Base-by-base conservation (phyloP, 2,329 filamentous ascomycete species). In the Chaetomiaceae sp. region DNA sequence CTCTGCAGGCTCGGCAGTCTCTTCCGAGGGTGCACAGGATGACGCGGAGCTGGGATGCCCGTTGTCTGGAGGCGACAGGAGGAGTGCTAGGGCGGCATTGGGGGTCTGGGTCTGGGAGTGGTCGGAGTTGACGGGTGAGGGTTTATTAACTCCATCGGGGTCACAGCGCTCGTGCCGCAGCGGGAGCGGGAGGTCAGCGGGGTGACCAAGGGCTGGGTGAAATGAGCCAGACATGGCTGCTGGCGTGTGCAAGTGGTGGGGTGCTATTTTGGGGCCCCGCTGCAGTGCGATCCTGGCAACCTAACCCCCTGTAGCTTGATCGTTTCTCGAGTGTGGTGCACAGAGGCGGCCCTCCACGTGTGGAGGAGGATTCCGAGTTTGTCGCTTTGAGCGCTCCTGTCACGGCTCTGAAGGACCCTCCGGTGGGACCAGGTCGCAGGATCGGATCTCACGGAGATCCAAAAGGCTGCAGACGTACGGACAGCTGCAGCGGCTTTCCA, bases 121-220 rank as follows among this genome's bases (percentile, higher is more conserved):
- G 53, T 59, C 61, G 57, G 60, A 58, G 61, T 59, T 58, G 55
- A 54, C 54, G 50, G 58, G 47, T 40, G 55, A 54, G 53, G 38
- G 40, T 20, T 58, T 61, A 59, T 61, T 62, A 64, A 62, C 57
- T 58, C 56, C 58, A 50, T 59, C 57, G 30, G 48, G 50, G 55
- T 40, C 45, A 47, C 44, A 43, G 23, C 21, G 44, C 50, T 52
- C 50, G 35, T 51, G 44, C 48, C 43, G 50, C 41, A 49, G 51
- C 42, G 45, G 48, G 38, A 52, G 52, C 44, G 60, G 46, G 30
- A 55, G 50, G 50, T 53, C 52, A 31, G 57, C 55, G 45, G 50
- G 55, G 53, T 51, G 44, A 49, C 69, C 72, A 65, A 79, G 70
- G 56, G 67, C 68, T 62, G 75, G 73, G 70, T 79, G 75, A 67